phyloP scores from a whole-genome alignment of 2,329 filamentous ascomycete genomes.

The Lachnellula suecica region DNA sequence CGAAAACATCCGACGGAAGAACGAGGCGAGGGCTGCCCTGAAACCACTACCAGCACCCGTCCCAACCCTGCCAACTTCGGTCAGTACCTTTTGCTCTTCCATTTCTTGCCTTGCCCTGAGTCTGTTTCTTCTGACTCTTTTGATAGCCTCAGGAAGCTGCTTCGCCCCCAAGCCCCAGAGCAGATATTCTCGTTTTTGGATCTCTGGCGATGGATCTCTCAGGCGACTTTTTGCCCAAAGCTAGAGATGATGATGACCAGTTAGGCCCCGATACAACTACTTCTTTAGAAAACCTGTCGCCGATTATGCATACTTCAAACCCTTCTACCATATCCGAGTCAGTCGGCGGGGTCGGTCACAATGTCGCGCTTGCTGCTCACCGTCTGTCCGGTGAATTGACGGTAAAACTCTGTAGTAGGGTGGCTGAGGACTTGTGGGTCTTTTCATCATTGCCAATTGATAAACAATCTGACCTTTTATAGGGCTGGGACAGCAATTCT shows the following conservation, averaged over 20 bases:
- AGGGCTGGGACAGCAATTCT: constrained; percentile 74
- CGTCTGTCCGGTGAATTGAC: constrained; percentile 55
- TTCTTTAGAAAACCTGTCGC: too few relatives aligned
- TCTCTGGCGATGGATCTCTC: constrained; percentile 84
- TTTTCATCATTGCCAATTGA: background rate
- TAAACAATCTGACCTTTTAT: constrained; percentile 2
- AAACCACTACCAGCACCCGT: too few relatives aligned
- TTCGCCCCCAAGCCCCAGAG: too few relatives aligned
- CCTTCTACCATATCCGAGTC: constrained; percentile 77
- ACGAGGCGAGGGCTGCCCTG: background rate
- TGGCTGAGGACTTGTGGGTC: constrained; percentile 75
- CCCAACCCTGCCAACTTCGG: too few relatives aligned
- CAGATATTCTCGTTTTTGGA: constrained; percentile 82
- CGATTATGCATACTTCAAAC: constrained; percentile 73
- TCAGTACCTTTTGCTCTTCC: too few relatives aligned
- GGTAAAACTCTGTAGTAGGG: constrained; percentile 75
- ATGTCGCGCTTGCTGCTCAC: constrained; percentile 83
- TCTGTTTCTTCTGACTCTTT: too few relatives aligned
- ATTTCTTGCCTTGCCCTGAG: too few relatives aligned
- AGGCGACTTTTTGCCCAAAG: constrained; percentile 67
- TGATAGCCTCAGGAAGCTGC: too few relatives aligned
- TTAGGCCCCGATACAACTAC: too few relatives aligned
- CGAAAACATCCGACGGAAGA: too few relatives aligned
- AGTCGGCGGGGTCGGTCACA: constrained; percentile 88
- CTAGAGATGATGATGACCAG: too few relatives aligned